A percentile compares a stretch with the other conserved stretches of the same genome.
phyloP scores from a whole-genome alignment of 257 asterid genomes.

The Lavandula angustifolia region DNA sequence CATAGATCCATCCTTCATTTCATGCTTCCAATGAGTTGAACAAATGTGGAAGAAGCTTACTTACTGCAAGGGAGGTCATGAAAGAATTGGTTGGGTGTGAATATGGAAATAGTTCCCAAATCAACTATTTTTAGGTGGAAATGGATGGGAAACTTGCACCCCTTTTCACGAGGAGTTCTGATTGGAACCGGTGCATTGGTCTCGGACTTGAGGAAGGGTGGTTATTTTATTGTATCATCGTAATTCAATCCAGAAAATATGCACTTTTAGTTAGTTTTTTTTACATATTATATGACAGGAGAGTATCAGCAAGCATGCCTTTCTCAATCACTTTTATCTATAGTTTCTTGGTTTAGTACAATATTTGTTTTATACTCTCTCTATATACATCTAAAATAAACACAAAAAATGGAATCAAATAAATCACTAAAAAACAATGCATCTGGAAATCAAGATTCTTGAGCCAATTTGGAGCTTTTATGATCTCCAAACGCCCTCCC shows the following conservation, averaged over 20 bases:
- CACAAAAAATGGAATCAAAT: too few species aligned
- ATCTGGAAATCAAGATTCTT: too few species aligned
- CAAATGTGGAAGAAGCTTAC: not conserved
- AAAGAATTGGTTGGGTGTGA: slow-evolving; percentile 8
- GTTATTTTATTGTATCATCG: not conserved
- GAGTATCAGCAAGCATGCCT: not conserved
- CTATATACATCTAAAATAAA: too few species aligned
- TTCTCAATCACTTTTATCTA: too few species aligned
- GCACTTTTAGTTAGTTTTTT: not conserved
- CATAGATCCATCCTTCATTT: slow-evolving; percentile 5
- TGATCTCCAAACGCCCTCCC: slow-evolving; percentile 59
- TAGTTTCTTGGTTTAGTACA: too few species aligned
- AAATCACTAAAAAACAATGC: too few species aligned
- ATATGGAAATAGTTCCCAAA: not conserved
- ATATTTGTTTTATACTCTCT: too few species aligned
- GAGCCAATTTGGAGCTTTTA: slow-evolving; percentile 58
- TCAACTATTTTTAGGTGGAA: not conserved
- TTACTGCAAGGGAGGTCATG: not conserved
- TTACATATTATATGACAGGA: too few species aligned
- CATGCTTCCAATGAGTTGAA: not conserved
- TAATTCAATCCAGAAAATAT: not conserved
- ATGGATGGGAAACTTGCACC: not conserved
- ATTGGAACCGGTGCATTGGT: not conserved
- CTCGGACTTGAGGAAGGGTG: not conserved
- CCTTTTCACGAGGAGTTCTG: not conserved